A percentile compares a stretch with the other conserved stretches of the same genome.
Evolutionary conservation across 768 basidiomycete species (phyloP).

Genomic region (Suillus hirtellus): DNA sequence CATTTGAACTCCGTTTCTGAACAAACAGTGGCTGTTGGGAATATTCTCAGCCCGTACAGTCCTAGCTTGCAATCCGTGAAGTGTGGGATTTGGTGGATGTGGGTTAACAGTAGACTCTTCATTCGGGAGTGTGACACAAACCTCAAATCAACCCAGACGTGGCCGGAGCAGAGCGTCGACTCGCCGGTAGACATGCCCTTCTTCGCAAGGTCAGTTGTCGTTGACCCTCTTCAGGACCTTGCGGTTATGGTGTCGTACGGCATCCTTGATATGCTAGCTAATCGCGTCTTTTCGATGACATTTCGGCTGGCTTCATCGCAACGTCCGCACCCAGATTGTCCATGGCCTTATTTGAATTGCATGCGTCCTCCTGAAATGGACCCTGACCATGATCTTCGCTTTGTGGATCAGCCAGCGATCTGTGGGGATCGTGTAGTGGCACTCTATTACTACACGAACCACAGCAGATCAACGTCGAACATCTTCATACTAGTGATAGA

Average conservation of each 20-base stretch:
- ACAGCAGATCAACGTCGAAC: background rate
- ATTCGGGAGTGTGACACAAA: background rate
- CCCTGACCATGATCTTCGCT: background rate
- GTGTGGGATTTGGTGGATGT: constrained; percentile 5
- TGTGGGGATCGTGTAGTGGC: background rate
- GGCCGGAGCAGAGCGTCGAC: background rate
- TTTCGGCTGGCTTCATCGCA: background rate
- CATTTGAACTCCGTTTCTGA: background rate
- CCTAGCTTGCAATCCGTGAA: background rate
- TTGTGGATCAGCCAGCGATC: background rate
- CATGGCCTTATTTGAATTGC: background rate
- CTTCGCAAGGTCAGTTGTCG: background rate
- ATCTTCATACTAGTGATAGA: constrained; percentile 1
- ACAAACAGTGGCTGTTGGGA: background rate
- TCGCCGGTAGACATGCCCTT: background rate
- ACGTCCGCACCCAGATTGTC: background rate
- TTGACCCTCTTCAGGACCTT: background rate
- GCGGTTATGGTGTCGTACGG: background rate
- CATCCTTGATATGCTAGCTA: accelerated
- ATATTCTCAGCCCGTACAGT: no score
- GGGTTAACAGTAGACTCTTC: background rate
- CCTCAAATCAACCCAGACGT: background rate
- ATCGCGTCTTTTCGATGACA: background rate
- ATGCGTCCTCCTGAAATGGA: background rate
- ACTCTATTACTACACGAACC: background rate